Conservation (phyloP, 192 early-diverging fungal species). For the Oehlia diaphana region DNA sequence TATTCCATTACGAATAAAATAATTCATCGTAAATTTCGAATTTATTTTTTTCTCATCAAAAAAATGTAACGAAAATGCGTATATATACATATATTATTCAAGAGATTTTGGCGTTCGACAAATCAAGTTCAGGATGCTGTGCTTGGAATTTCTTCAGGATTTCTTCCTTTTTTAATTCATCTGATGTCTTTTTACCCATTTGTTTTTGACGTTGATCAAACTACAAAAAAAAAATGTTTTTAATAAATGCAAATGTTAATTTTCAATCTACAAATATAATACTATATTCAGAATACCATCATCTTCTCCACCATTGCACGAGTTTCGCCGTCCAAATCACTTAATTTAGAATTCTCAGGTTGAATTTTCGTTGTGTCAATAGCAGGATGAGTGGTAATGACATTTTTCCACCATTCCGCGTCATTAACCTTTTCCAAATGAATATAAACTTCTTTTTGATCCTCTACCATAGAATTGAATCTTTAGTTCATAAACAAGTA, state of each 20-base stretch:
- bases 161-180: constrained; percentile 74
- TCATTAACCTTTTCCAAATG: constrained; percentile 85
- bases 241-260: neutral
- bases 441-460: constrained; percentile 70
- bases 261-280: neutral
- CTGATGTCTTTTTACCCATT: constrained; percentile 74
- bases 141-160: constrained; percentile 76
- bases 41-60: neutral
- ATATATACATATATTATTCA: constrained; percentile 2
- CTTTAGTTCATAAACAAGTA: neutral
- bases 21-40: neutral
- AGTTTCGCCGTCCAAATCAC: constrained; percentile 88
- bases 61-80: neutral
- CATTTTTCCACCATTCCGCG: constrained; percentile 89
- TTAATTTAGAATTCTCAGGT: constrained; percentile 87
- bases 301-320: constrained; percentile 93
- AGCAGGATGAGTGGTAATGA: constrained; percentile 73
- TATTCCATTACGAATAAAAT: neutral
- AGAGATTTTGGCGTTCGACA: constrained; percentile 31
- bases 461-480: constrained; percentile 38
- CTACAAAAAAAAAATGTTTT: constrained; percentile 38
- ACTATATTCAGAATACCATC: constrained; percentile 65
- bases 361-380: constrained; percentile 88
- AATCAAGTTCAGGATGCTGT: constrained; percentile 29
- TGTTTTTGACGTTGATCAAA: constrained; percentile 89